Conservation (phyloP, 441 rosid species). For the Melianthus villosus region DNA sequence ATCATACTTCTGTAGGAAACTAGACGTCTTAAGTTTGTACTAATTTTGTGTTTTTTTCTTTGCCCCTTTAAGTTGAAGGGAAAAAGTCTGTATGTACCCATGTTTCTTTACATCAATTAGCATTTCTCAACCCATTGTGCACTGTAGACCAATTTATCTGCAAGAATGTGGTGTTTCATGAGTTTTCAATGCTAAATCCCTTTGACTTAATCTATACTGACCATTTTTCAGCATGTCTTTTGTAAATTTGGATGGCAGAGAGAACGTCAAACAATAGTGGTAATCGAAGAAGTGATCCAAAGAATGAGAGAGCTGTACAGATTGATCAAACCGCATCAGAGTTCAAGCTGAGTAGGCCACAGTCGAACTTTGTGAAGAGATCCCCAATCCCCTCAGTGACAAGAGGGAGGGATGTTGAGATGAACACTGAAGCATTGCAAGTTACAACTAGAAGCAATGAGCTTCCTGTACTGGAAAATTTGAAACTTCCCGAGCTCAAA, state of each 20-base stretch:
- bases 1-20: background rate
- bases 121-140: too few relatives aligned
- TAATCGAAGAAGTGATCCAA: constrained; percentile 1
- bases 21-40: background rate
- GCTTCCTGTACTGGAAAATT: constrained; percentile 19
- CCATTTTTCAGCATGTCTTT: background rate
- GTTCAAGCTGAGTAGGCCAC: constrained; percentile 18
- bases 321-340: background rate
- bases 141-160: too few relatives aligned
- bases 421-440: constrained; percentile 8
- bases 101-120: too few relatives aligned
- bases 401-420: constrained; percentile 12
- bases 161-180: too few relatives aligned
- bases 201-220: background rate
- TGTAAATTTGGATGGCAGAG: constrained; percentile 15
- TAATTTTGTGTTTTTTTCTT: background rate
- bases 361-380: constrained; percentile 25
- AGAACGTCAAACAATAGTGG: background rate
- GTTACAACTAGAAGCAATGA: background rate
- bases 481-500: constrained; percentile 52
- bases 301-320: constrained; percentile 4
- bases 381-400: constrained; percentile 23
- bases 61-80: too few relatives aligned
- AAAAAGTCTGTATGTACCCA: too few relatives aligned
- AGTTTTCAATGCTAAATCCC: too few relatives aligned